Evolutionary conservation across 1,284 basidiomycete genomes (phyloP).

Genomic region (Cutaneotrichosporon sp.): DNA sequence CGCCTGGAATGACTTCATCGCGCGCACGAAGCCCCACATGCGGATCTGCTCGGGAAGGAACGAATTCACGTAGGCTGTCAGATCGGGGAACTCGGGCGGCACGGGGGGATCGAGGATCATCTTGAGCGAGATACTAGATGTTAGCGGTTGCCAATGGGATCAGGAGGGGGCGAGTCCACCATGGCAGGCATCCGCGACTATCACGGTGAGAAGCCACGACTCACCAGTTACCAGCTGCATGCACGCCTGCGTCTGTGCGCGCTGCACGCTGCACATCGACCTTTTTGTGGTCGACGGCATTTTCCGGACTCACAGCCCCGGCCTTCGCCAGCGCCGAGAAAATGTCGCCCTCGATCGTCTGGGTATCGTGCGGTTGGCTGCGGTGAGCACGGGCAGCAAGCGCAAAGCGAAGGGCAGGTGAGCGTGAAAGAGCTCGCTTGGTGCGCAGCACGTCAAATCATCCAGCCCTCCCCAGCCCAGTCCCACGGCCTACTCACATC

Average conservation of each 20-base stretch:
- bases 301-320: slow-evolving; percentile 88
- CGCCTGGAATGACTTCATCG: slow-evolving; percentile 89
- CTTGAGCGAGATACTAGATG: slow-evolving; percentile 66
- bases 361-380: slow-evolving; percentile 50
- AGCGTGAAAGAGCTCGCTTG: no score
- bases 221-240: slow-evolving; percentile 81
- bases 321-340: slow-evolving; percentile 83
- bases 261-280: slow-evolving; percentile 83
- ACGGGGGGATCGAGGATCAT: slow-evolving; percentile 73
- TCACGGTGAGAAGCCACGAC: slow-evolving; percentile 3
- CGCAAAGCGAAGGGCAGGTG: neutral
- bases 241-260: slow-evolving; percentile 94
- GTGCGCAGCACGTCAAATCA: no score
- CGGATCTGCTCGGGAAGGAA: slow-evolving; percentile 84
- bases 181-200: neutral
- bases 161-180: no score
- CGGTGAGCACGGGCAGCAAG: neutral
- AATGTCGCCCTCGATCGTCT: slow-evolving; percentile 86
- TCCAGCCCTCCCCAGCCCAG: neutral
- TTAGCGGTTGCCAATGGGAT: no score
- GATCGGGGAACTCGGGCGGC: slow-evolving; percentile 53
- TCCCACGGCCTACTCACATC: slow-evolving; percentile 60
- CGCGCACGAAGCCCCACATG: slow-evolving; percentile 85
- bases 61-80: slow-evolving; percentile 74
- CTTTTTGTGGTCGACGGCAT: slow-evolving; percentile 85